Evolutionary conservation across 305 asterid species (phyloP).

Genomic region (Fraxinus baroniana): DNA sequence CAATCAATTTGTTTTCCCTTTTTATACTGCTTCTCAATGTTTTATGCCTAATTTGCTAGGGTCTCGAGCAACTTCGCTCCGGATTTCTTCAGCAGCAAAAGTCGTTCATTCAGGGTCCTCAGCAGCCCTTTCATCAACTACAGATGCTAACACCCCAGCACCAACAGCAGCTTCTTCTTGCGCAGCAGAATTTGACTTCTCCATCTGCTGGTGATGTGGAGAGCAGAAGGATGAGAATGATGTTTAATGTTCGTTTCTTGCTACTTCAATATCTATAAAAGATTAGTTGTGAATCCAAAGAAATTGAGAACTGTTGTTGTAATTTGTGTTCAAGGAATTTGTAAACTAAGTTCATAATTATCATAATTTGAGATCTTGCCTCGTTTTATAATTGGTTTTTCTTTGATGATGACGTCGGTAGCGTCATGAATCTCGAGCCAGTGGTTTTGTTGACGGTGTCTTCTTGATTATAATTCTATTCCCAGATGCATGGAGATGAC

Average conservation of each 20-base stretch:
- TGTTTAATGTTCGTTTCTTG: conserved; percentile 67
- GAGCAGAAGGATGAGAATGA: conserved; percentile 90
- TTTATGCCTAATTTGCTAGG: conserved; percentile 39
- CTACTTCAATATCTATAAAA: no score
- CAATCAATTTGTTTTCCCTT: neutral
- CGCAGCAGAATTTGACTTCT: conserved; percentile 91
- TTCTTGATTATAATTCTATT: no score
- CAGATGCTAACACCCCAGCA: conserved; percentile 97
- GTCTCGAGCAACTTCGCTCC: conserved; percentile 87
- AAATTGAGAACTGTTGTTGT: no score
- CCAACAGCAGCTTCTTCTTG: conserved; percentile 93
- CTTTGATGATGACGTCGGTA: conserved; percentile 64
- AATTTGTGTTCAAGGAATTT: no score
- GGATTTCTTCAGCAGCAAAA: conserved; percentile 97
- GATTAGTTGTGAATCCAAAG: no score
- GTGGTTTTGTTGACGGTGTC: conserved; percentile 56
- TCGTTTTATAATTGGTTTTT: conserved; percentile 84
- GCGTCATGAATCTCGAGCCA: conserved; percentile 75
- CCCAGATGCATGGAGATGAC: conserved; percentile 64
- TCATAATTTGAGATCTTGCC: conserved; percentile 79
- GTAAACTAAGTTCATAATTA: no score
- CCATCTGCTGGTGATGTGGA: conserved; percentile 77
- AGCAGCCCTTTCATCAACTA: conserved; percentile 73
- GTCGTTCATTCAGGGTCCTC: conserved; percentile 72
- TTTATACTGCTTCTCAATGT: neutral